Evolutionary conservation across 2,329 filamentous ascomycete genomes (phyloP), one percentile per base, ranked within the genome.

Genomic region (Exutisphaerella laricina): DNA sequence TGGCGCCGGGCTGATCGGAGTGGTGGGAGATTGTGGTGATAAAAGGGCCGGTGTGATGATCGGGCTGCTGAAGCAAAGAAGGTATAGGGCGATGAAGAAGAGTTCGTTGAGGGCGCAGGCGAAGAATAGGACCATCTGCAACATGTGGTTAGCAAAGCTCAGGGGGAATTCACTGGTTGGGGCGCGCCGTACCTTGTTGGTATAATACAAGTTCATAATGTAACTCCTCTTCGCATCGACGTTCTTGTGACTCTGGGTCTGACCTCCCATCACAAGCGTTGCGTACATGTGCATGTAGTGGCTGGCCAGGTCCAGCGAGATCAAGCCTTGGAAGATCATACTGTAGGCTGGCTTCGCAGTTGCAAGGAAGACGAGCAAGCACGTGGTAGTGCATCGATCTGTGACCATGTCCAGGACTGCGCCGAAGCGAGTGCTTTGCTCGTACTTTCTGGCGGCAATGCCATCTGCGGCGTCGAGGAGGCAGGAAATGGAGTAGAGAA

Each of bases 241-340:
- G 58, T 85, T 89, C 80, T 98, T 98, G 72, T 98, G 92, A 71
- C 88, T 86, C 56, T 78, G 72, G 13, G 81, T 78, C 41, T 79
- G 76, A 40, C 87, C 88, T 41, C 85, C 88, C 80, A 95, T 92
- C 53, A 83, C 82, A 59, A 96, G 72, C 1, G 88, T 95, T 9
- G 89, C 87, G 64, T 94, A 97, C 92, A 98, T 98, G 71, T 98
- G 92, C 74, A 97, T 90, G 65, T 97, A 98, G 68, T 98, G 92
- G 65, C 88, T 95, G 20, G 92, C 85, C 53, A 98, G 77, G 67
- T 98, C 92, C 58, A 98, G 71, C 42, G 84, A 85, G 66, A 98
- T 95, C 61, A 98, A 71, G 32, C 84, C 80, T 72, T 98, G 92
- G 76, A 98, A 98, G 46, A 97, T 62, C 56, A 97, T 88, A 53